Conservation (phyloP, 345 rosid genomes). For the Eucalyptus pauciflora region DNA sequence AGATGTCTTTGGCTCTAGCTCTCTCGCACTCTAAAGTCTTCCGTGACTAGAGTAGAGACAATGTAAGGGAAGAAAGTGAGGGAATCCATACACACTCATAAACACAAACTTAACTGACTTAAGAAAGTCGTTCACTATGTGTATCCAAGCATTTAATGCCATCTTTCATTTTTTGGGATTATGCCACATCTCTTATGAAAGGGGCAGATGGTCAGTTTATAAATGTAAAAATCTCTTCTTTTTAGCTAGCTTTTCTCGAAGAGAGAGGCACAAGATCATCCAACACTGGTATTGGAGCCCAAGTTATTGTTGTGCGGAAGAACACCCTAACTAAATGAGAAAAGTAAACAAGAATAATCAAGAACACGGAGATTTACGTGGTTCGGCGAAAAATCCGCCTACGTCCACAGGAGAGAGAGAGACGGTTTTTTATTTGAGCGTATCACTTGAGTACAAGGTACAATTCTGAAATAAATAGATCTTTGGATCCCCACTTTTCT, state of each 20-base stretch:
- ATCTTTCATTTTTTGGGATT: not conserved
- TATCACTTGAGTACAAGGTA: no score
- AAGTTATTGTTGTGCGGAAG: not conserved
- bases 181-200: fast-evolving
- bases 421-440: no score
- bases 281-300: not conserved
- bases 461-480: no score
- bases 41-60: not conserved
- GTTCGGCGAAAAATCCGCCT: no score
- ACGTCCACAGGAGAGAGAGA: no score
- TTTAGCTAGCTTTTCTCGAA: no score
- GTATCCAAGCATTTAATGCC: not conserved
- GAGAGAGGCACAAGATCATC: fast-evolving
- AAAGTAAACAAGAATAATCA: no score
- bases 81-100: not conserved
- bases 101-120: not conserved
- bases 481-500: no score
- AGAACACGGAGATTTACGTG: no score
- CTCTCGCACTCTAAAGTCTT: not conserved
- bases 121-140: not conserved
- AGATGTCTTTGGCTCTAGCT: not conserved
- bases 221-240: no score
- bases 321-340: no score
- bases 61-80: not conserved
- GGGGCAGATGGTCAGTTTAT: not conserved